phyloP scores from a whole-genome alignment of 1,284 basidiomycete species.

The Apiotrichum montevideense region DNA sequence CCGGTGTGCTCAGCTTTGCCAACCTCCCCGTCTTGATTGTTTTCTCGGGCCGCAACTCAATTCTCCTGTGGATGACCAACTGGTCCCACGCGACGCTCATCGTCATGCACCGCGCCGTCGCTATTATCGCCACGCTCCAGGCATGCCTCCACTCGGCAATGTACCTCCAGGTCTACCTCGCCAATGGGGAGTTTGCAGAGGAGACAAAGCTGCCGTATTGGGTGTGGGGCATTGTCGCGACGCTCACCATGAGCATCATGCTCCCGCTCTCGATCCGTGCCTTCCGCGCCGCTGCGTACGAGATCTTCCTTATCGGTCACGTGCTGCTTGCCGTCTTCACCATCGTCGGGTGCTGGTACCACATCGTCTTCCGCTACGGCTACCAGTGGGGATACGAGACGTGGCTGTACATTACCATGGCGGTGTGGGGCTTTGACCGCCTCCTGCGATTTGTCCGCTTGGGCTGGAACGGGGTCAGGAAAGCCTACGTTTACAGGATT shows the following conservation, averaged over 20 bases:
- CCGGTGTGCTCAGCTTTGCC: conserved; percentile 30
- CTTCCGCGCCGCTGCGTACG: conserved; percentile 22
- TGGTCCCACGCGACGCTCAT: conserved; percentile 22
- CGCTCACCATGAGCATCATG: conserved; percentile 17
- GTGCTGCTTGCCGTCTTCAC: conserved; percentile 25
- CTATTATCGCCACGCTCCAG: conserved; percentile 19
- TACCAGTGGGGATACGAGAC: background rate
- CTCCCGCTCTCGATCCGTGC: conserved; percentile 23
- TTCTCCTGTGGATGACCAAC: conserved; percentile 31
- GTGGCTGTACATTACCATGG: background rate
- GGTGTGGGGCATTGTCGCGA: conserved; percentile 12
- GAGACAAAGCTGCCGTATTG: background rate
- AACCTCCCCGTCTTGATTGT: conserved; percentile 26
- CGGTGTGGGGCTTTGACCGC: conserved; percentile 18
- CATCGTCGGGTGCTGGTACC: conserved; percentile 8
- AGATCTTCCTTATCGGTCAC: conserved; percentile 29
- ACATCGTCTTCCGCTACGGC: background rate
- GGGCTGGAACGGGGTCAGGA: background rate
- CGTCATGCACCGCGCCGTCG: conserved; percentile 30
- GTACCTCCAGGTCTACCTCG: conserved; percentile 1
- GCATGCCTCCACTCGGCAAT: conserved; percentile 23
- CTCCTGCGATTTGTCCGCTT: conserved; percentile 24
- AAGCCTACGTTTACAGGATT: background rate
- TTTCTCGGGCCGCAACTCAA: conserved; percentile 28
- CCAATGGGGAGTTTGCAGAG: background rate